Percentiles rank a stretch among this genome's conserved stretches.
Conservation (phyloP, 2,329 filamentous ascomycete genomes). For the Diaporthe vaccinii region DNA sequence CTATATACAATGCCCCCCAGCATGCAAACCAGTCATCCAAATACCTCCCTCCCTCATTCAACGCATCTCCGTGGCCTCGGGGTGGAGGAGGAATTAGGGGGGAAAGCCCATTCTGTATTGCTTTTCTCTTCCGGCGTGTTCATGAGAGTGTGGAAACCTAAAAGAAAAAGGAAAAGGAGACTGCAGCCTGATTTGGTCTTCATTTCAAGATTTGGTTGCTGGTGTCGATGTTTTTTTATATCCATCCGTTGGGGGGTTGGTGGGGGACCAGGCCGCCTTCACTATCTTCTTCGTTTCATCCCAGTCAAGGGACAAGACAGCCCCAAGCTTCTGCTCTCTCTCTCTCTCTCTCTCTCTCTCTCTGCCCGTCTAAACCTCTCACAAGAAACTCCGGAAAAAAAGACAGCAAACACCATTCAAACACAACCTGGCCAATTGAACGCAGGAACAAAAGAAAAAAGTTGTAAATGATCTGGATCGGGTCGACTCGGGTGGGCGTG, state of each 20-base stretch:
- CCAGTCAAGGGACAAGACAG: background rate
- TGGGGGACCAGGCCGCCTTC: background rate
- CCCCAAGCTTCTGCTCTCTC: background rate
- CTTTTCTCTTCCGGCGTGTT: conserved; percentile 22
- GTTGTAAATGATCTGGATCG: conserved; percentile 12
- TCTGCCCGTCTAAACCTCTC: conserved; percentile 28
- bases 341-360: background rate
- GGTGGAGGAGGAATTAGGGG: background rate
- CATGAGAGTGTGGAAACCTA: conserved; percentile 6
- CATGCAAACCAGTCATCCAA: conserved; percentile 29
- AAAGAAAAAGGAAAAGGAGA: background rate
- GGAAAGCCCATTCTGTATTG: conserved; percentile 6
- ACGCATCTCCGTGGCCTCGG: background rate
- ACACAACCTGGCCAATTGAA: background rate
- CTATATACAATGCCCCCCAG: conserved; percentile 40
- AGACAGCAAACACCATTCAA: background rate
- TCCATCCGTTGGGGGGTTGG: background rate
- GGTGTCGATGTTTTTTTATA: conserved; percentile 24
- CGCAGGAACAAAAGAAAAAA: conserved; percentile 33
- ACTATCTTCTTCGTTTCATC: background rate
- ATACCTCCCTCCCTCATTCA: conserved; percentile 1
- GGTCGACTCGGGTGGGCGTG: conserved; percentile 28
- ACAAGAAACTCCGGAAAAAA: conserved; percentile 28
- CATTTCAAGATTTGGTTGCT: conserved; percentile 7
- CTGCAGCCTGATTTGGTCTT: conserved; percentile 12